Percentiles rank a stretch among this genome's conserved stretches.
These are phyloP conservation scores for Piper longum DNA, from an alignment of 164 flowering plant genomes.

Conservation along the genomic window DNA sequence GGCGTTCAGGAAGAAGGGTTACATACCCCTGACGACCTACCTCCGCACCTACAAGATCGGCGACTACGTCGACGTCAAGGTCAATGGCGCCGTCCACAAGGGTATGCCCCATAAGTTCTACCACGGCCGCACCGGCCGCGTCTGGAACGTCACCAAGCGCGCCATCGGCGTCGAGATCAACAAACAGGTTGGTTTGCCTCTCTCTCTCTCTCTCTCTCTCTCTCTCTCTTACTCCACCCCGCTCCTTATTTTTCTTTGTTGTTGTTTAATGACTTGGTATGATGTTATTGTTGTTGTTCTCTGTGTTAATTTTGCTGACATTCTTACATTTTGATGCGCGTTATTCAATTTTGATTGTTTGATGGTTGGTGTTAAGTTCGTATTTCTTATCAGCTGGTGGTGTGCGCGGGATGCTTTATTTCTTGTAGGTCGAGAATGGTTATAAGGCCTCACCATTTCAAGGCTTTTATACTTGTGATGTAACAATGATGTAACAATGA, in stretches of 20 bases:
- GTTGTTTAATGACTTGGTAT: background rate
- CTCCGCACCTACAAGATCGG: constrained; percentile 20
- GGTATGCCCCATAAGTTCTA: constrained; percentile 34
- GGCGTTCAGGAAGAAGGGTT: constrained; percentile 25
- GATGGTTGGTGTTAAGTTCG: too few species aligned
- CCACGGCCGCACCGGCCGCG: constrained; percentile 26
- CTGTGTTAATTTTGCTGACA: background rate
- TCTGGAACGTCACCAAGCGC: constrained; percentile 29
- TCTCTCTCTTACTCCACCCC: too few species aligned
- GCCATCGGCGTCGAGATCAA: constrained; percentile 22
- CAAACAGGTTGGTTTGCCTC: constrained; percentile 9
- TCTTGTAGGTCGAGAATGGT: too few species aligned
- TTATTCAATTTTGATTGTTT: background rate
- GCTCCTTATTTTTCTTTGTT: background rate
- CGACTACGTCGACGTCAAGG: constrained; percentile 24
- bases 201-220: background rate
- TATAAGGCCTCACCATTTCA: too few species aligned
- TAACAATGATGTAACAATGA: too few species aligned
- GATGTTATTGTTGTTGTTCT: too few species aligned
- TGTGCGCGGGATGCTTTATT: too few species aligned
- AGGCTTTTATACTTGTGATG: too few species aligned
- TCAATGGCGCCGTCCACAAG: constrained; percentile 29
- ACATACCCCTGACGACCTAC: constrained; percentile 21
- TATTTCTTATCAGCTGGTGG: too few species aligned
- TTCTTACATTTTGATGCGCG: background rate